Base-by-base conservation (phyloP, 208 protist genomes). In the Trypanosoma avium region DNA sequence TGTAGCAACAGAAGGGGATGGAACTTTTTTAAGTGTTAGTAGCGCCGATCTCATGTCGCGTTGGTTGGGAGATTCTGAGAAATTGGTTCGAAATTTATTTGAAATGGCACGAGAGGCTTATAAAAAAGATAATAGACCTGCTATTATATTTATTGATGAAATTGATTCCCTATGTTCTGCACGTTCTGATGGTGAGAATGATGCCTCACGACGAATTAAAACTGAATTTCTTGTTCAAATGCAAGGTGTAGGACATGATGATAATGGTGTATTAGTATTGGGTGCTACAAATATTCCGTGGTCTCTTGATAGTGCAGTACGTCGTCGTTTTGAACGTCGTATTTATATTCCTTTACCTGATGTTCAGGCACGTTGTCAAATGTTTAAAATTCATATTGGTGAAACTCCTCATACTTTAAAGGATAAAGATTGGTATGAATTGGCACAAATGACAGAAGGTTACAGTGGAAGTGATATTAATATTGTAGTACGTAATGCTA, bases 151-250 rank as follows among this genome's bases (percentile, higher is more conserved):
- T 73, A 89, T 98, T 48, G 95, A 98, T 72, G 95, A 98, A 70
- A 97, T 98, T 64, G 95, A 98, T 67, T 96, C 93, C 3, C 79
- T 98, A 27, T 87, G 93, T 24, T 94, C 90, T 8, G 59, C 80
- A 3, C 80, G 96, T 59, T 89, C 78, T 6, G 93, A 97, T 50
- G 80, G 76, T 50, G 92, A 96, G 59, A 93, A 97, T 49, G 92
- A 97, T 45, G 88, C 87, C 5, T 91, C 97, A 6, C 81, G 98
- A 27, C 87, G 98, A 53, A 95, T 99, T 46, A 99, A 99, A 77
- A 99, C 98, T 17, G 99, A 99, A 84, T 99, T 99, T 66, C 82
- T 99, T 2, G 98, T 99, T 9, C 98, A 99, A 78, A 91, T 97
- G 86, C 86, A 97, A 42, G 92, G 91, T 43, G 94, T 93, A 4